Base-by-base conservation (phyloP, 257 asterid species). In the Ilex aquifolium region DNA sequence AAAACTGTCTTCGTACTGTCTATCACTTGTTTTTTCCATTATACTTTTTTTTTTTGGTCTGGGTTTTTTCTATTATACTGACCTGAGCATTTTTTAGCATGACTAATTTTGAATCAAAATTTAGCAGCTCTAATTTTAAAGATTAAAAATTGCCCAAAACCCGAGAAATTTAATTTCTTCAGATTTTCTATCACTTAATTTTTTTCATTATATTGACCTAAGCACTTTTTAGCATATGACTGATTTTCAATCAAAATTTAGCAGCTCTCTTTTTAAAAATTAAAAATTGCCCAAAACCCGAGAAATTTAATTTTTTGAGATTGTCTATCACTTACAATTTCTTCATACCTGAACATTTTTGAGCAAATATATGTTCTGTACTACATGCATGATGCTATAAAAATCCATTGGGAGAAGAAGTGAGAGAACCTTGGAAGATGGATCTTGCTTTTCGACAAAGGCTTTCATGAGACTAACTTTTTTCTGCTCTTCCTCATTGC, bases 381-480 rank as follows among this genome's bases (percentile, higher is more conserved):
- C 12, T 11, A 42, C 48, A 6, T 11, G 48, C 48, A 42, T 11
- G 2, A 12, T 52, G 15, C 16, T 14, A 31, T 32, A 32, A 31
- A 40, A 32, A 56, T 10, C 15, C 17, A 31, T 21, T 21, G 63
- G 11, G 12, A 42, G 40, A 10, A 6, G 62, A 21, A 48, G 32
- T 44, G 14, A n/a, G 55, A 2, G 32, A 66, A 87, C 95, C 96
- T 85, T 79, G 75, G 76, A 80, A 75, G 83, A 61, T 51, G 84
- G 80, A 74, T 76, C 84, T 74, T 85, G 77, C 49, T 73, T 82
- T 64, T 77, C 86, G 54, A 82, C 74, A 4, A 40, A 32, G 57
- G 70, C 73, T 70, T 93, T 83, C 79, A 85, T 52, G 55, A 70
- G 76, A 4, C 32, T 39, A 56, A 85, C 59, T 73, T 69, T 84